These are phyloP conservation scores for Clitoria ternatea DNA, from an alignment of 306 rosid species.

Conservation along the genomic window DNA sequence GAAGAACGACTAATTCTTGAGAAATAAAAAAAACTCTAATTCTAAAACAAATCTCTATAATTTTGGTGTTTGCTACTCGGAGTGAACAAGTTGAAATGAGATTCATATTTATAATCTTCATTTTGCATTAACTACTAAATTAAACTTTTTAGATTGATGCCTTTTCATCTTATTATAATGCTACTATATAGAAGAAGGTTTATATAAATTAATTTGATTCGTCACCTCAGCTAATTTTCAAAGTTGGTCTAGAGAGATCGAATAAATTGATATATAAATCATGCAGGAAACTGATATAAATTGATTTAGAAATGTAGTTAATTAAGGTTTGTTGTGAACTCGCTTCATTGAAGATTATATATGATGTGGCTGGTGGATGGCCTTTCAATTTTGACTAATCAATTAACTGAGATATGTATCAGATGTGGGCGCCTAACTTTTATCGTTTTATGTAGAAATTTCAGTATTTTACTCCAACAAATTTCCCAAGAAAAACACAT, in stretches of 20 bases:
- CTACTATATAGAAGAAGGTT: too few relatives aligned
- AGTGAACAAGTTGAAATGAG: too few relatives aligned
- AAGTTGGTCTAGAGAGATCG: too few relatives aligned
- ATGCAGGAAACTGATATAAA: not conserved
- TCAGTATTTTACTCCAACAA: not conserved
- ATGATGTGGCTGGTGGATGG: not conserved
- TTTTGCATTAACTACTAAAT: not conserved
- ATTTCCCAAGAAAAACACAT: not conserved
- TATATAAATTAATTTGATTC: not conserved
- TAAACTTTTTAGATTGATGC: not conserved
- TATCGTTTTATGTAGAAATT: constrained; percentile 20
- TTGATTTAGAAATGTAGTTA: not conserved
- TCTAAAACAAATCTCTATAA: too few relatives aligned
- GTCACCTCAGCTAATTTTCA: not conserved
- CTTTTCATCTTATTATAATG: not conserved
- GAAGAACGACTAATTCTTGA: too few relatives aligned
- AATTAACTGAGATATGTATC: not conserved
- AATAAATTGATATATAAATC: too few relatives aligned
- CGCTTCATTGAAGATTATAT: not conserved
- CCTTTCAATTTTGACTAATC: constrained; percentile 23
- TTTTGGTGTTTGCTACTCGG: too few relatives aligned
- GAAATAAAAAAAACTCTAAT: too few relatives aligned
- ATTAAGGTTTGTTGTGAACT: not conserved
- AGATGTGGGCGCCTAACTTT: constrained; percentile 33
- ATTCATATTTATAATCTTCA: too few relatives aligned